phyloP scores from a whole-genome alignment of 345 rosid genomes.

The Eucalyptus curtisii region DNA sequence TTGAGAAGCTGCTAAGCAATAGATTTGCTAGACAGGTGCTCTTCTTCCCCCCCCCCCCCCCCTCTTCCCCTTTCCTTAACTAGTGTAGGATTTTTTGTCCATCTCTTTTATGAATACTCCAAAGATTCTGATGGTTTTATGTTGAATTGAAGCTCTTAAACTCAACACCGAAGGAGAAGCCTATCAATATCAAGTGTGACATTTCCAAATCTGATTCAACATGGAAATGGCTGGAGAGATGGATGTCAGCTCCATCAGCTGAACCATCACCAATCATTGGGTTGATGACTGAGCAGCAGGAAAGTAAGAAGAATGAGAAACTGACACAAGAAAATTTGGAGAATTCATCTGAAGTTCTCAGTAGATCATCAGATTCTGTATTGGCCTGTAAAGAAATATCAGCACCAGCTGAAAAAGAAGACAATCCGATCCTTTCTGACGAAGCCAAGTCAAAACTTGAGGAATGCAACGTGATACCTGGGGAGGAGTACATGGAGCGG shows the following conservation, averaged over 20 bases:
- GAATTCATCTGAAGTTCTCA: constrained; percentile 16
- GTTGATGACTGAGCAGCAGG: constrained; percentile 14
- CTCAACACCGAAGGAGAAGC: constrained; percentile 56
- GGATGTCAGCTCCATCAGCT: constrained; percentile 61
- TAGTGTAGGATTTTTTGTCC: not conserved
- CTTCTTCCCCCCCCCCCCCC: not conserved
- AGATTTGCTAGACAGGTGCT: constrained; percentile 81
- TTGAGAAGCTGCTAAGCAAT: constrained; percentile 62
- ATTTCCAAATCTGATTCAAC: constrained; percentile 61
- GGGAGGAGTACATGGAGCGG: constrained; percentile 12
- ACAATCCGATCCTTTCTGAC: constrained; percentile 19
- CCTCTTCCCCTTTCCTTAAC: not conserved
- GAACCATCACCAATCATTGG: constrained; percentile 26
- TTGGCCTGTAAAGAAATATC: constrained; percentile 8
- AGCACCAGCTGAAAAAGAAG: constrained; percentile 17
- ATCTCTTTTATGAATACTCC: not conserved
- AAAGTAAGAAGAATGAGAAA: constrained; percentile 12
- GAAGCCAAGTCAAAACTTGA: constrained; percentile 13
- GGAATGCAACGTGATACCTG: constrained; percentile 3
- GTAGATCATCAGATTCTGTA: constrained; percentile 10
- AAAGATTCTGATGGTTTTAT: not conserved
- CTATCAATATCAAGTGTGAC: constrained; percentile 74
- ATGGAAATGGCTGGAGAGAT: constrained; percentile 97
- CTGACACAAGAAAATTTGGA: constrained; percentile 4
- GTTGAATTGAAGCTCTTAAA: constrained; percentile 57